Base-by-base conservation (phyloP, 441 rosid species). In the Populus hybrid region DNA sequence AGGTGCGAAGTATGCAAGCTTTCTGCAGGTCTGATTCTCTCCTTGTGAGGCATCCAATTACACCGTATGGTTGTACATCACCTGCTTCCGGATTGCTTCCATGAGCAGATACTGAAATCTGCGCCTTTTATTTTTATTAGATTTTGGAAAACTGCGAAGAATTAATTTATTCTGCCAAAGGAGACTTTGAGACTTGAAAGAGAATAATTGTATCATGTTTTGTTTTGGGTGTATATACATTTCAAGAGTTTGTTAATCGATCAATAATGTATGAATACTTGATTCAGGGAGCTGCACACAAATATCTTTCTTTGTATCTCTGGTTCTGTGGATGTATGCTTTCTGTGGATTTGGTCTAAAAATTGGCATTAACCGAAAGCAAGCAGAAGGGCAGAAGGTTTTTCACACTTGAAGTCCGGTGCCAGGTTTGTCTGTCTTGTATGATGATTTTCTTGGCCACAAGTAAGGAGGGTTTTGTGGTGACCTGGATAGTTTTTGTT, bases 1-100 rank as follows among this genome's bases (percentile, higher is more conserved):
- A 0, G 98, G 99, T 6, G 96, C 98, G 73, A 96, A 96, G 86
- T 96, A 94, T 67, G 98, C 98, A 2, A 93, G 99, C 92, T 96
- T 96, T 85, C 86, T 94, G 90, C 98, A 96, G 91, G 94, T 74
- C 32, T 96, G 84, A 91, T 73, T 30, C 21, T 30, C 21, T 2
- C 40, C 34, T 20, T 9, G n/a, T 7, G 71, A 40, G 16, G 50
- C 2, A 3, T 40, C 50, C 50, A 40, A 10, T 40, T 0, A 40
- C 50, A 40, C 50, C 14, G 1, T 40, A 3, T 40, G 50, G 50
- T 0, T 40, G 50, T 59, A 8, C 2, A 3, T 28, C 61, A 8
- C 26, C 65, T 59, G 70, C 67, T 23, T 28, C 26, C 66, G 67
- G 42, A 68, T n/a, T 18, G 61, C 59, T 21, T 69, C 23, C 23